phyloP scores from a whole-genome alignment of 805 yeast genomes.

The Yarrowia yakushimensis region DNA sequence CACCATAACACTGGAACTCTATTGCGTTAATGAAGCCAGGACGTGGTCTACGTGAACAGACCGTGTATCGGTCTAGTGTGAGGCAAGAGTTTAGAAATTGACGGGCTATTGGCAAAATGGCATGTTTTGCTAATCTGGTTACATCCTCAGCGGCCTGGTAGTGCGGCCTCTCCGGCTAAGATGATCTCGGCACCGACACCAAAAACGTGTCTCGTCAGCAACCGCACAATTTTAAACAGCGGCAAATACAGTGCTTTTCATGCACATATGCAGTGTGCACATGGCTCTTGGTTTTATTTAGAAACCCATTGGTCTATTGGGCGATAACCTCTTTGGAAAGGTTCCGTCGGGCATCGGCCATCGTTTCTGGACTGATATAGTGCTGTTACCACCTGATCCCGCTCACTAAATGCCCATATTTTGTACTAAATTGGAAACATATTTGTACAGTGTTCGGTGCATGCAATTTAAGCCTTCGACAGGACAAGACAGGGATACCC shows the following conservation, averaged over 20 bases:
- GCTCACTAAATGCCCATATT: neutral
- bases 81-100: neutral
- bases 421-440: neutral
- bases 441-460: conserved; percentile 10
- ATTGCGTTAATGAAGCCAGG: conserved; percentile 11
- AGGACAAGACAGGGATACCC: conserved; percentile 3
- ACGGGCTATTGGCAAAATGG: neutral
- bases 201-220: neutral
- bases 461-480: neutral
- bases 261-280: conserved; percentile 3
- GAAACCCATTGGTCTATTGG: neutral
- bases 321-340: neutral
- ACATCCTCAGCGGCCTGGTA: neutral
- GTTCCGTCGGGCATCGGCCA: neutral
- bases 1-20: conserved; percentile 13
- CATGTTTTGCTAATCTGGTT: neutral
- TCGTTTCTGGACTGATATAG: neutral
- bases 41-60: conserved; percentile 4
- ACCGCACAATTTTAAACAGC: neutral
- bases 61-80: neutral
- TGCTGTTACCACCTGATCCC: neutral
- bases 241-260: conserved; percentile 1
- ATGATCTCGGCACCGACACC: neutral
- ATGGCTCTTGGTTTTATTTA: neutral
- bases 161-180: neutral